A percentile compares a stretch with the other conserved stretches of the same genome.
Evolutionary conservation across 2,329 filamentous ascomycete species (phyloP).

Genomic region (Rosellinia necatrix): DNA sequence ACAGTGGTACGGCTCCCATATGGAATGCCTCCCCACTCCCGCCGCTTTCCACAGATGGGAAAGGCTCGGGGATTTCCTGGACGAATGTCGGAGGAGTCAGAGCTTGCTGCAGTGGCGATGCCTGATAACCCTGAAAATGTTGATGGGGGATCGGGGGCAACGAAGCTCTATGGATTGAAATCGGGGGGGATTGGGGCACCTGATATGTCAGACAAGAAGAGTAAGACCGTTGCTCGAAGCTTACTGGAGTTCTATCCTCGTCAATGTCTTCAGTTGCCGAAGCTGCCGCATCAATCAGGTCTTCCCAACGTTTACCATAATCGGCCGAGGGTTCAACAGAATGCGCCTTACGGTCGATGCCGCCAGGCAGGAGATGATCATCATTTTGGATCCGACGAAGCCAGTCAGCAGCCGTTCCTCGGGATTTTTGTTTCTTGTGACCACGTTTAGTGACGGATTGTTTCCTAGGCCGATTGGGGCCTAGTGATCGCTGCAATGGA

Average conservation of each 20-base stretch:
- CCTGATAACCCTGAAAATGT: conserved; percentile 75
- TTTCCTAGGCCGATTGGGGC: conserved; percentile 76
- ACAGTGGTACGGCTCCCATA: conserved; percentile 67
- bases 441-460: conserved; percentile 83
- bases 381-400: conserved; percentile 62
- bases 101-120: conserved; percentile 87
- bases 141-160: conserved; percentile 65
- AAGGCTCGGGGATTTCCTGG: conserved; percentile 73
- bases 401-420: conserved; percentile 71
- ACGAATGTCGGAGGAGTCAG: conserved; percentile 80
- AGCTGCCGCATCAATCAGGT: conserved; percentile 90
- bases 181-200: conserved; percentile 68
- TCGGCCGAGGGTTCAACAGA: conserved; percentile 83
- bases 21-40: conserved; percentile 74
- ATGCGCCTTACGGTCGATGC: conserved; percentile 79
- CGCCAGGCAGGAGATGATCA: conserved; percentile 66
- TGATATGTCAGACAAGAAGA: conserved; percentile 54
- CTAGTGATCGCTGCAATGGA: conserved; percentile 75
- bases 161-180: conserved; percentile 66
- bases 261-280: conserved; percentile 91
- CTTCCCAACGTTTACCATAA: conserved; percentile 92
- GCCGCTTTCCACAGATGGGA: conserved; percentile 85
- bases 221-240: conserved; percentile 46
- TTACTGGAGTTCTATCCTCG: conserved; percentile 86
- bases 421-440: conserved; percentile 79